Percentiles rank a stretch among this genome's conserved stretches.
phyloP scores from a whole-genome alignment of 2,329 filamentous ascomycete species.

The Fusarium udum region DNA sequence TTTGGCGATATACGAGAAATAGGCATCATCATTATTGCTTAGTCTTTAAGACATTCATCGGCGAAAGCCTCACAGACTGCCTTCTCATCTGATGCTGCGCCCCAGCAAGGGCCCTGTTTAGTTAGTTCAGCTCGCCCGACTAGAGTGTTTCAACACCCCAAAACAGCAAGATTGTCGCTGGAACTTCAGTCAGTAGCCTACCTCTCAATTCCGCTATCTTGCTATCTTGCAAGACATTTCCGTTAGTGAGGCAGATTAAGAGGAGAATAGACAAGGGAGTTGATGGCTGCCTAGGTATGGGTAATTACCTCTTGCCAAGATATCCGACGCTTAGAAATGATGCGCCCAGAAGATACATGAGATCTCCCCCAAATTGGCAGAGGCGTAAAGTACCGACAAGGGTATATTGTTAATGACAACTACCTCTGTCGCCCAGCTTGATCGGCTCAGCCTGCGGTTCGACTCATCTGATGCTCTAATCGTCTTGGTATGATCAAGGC shows the following conservation, averaged over 20 bases:
- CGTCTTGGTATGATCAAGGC: neutral
- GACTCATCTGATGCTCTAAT: slow-evolving; percentile 6
- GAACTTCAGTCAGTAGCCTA: neutral
- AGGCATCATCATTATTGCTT: neutral
- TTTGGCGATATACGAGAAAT: neutral
- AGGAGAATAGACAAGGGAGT: neutral
- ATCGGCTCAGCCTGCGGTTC: neutral
- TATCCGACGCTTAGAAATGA: too few relatives aligned
- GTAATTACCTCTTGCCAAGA: slow-evolving; percentile 11
- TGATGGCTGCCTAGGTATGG: slow-evolving; percentile 4
- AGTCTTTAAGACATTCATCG: neutral
- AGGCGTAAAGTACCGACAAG: neutral
- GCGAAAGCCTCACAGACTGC: slow-evolving; percentile 9
- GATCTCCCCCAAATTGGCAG: rapidly evolving
- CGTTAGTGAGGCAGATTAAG: slow-evolving; percentile 10
- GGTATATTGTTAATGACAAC: neutral
- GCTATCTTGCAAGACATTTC: slow-evolving; percentile 12
- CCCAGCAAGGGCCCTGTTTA: slow-evolving; percentile 12
- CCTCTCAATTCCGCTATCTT: slow-evolving; percentile 19
- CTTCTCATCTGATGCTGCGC: slow-evolving; percentile 26
- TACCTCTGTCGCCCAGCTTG: neutral
- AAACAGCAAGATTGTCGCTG: slow-evolving; percentile 26
- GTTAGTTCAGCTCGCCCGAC: slow-evolving; percentile 20
- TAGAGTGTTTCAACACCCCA: slow-evolving; percentile 4
- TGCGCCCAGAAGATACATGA: neutral